phyloP scores from a whole-genome alignment of 75 land plant genomes.

The Cupressus sempervirens region DNA sequence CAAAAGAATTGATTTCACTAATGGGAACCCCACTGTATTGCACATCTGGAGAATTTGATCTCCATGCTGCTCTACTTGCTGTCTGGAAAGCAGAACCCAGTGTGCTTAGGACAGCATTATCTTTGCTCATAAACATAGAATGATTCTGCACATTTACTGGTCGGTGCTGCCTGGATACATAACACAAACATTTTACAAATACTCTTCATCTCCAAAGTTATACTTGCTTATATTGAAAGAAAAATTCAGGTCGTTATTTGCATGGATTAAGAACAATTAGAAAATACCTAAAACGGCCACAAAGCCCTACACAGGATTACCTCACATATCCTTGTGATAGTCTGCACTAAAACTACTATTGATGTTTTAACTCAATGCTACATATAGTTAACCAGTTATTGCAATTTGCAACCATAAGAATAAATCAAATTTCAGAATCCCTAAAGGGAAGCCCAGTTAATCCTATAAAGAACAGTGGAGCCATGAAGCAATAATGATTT shows the following conservation, averaged over 20 bases:
- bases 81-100: conserved; percentile 15
- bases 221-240: not conserved
- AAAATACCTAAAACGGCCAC: not conserved
- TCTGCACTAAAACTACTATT: not conserved
- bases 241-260: not conserved
- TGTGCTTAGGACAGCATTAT: conserved; percentile 8
- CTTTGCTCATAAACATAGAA: not conserved
- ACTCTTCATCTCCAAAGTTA: not conserved
- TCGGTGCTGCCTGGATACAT: conserved; percentile 3
- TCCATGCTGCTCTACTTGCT: conserved; percentile 12
- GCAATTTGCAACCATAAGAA: not conserved
- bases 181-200: conserved; percentile 6
- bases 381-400: not conserved
- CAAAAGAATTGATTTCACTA: not conserved
- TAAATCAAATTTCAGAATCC: not conserved
- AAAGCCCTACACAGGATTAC: not conserved
- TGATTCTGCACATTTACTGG: not conserved
- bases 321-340: not conserved
- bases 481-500: not conserved
- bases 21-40: not conserved
- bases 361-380: not conserved
- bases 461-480: not conserved
- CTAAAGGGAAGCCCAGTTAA: not conserved
- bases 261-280: not conserved
- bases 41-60: not conserved